Evolutionary conservation across 2,329 filamentous ascomycete species (phyloP).

Genomic region (Capronia coronata): DNA sequence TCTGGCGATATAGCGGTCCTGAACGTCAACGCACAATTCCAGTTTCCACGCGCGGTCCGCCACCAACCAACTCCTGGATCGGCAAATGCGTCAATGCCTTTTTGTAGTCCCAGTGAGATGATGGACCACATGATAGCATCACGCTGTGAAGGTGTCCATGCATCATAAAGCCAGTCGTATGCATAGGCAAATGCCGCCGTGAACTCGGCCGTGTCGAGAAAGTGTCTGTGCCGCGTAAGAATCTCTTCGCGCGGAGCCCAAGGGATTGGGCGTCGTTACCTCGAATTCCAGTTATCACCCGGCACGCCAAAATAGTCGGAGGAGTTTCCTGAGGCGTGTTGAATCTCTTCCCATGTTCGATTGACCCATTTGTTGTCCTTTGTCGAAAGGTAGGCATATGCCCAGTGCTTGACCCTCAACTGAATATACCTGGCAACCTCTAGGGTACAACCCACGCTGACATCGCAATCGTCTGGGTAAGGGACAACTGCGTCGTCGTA

Average conservation of each 20-base stretch:
- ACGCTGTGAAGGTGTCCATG: slow-evolving; percentile 4
- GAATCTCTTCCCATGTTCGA: slow-evolving; percentile 7
- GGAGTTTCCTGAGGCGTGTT: slow-evolving; percentile 5
- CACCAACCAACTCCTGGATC: slow-evolving; percentile 5
- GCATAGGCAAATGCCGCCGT: slow-evolving; percentile 7
- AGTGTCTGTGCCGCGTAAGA: slow-evolving; percentile 3
- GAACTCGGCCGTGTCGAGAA: slow-evolving; percentile 9
- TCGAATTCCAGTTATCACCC: slow-evolving; percentile 7
- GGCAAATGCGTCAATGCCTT: slow-evolving; percentile 4
- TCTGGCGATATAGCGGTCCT: not conserved
- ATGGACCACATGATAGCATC: slow-evolving; percentile 8
- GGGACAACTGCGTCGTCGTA: not conserved
- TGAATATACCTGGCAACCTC: slow-evolving; percentile 9
- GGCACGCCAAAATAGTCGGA: slow-evolving; percentile 7
- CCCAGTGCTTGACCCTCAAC: slow-evolving; percentile 9
- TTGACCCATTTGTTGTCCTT: slow-evolving; percentile 5
- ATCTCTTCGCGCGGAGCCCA: not conserved
- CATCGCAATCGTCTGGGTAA: slow-evolving; percentile 9
- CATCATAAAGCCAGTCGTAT: slow-evolving; percentile 10
- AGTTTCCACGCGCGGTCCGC: slow-evolving; percentile 4
- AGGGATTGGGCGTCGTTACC: not conserved
- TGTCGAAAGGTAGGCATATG: slow-evolving; percentile 3
- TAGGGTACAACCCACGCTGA: slow-evolving; percentile 8
- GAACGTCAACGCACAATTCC: slow-evolving; percentile 7
- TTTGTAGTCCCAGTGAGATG: slow-evolving; percentile 5